phyloP scores from a whole-genome alignment of 192 early-diverging fungal genomes.

The Mortierella alpina region DNA sequence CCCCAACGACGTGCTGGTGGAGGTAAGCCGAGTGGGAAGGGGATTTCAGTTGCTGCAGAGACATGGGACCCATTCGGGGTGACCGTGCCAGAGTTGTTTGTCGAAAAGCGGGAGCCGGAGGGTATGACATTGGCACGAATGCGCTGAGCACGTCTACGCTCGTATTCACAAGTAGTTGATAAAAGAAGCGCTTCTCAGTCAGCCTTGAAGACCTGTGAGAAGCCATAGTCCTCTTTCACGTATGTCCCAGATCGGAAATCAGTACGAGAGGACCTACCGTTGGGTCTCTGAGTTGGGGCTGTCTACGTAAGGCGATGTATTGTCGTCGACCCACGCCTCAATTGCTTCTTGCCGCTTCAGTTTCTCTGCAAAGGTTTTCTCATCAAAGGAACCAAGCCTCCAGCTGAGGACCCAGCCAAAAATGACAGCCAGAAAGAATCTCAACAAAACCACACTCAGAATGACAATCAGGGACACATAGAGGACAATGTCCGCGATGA shows the following conservation, averaged over 20 bases:
- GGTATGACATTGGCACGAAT: slow-evolving; percentile 49
- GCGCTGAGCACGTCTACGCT: slow-evolving; percentile 34
- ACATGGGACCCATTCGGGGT: slow-evolving; percentile 40
- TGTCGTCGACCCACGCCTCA: slow-evolving; percentile 51
- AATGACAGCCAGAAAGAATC: slow-evolving; percentile 80
- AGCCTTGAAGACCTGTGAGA: not conserved
- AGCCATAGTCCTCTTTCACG: not conserved
- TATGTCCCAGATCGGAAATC: not conserved
- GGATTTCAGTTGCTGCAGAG: slow-evolving; percentile 41
- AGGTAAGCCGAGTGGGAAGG: slow-evolving; percentile 53
- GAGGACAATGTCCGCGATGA: slow-evolving; percentile 81
- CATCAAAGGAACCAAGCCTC: slow-evolving; percentile 80
- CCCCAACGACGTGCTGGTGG: slow-evolving; percentile 37
- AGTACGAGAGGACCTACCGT: slow-evolving; percentile 10
- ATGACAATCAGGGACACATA: slow-evolving; percentile 83
- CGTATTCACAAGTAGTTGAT: not conserved
- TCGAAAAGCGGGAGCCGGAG: slow-evolving; percentile 13
- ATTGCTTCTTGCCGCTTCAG: slow-evolving; percentile 55
- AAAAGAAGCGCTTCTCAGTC: not conserved
- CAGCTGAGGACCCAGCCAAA: slow-evolving; percentile 88
- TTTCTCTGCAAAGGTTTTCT: slow-evolving; percentile 67
- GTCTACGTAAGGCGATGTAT: slow-evolving; percentile 48
- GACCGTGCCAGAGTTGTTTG: slow-evolving; percentile 18
- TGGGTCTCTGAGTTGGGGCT: slow-evolving; percentile 43
- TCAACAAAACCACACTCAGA: slow-evolving; percentile 69